Base-by-base conservation (phyloP, 495 filamentous ascomycete genomes). In the Cercophora samala region DNA sequence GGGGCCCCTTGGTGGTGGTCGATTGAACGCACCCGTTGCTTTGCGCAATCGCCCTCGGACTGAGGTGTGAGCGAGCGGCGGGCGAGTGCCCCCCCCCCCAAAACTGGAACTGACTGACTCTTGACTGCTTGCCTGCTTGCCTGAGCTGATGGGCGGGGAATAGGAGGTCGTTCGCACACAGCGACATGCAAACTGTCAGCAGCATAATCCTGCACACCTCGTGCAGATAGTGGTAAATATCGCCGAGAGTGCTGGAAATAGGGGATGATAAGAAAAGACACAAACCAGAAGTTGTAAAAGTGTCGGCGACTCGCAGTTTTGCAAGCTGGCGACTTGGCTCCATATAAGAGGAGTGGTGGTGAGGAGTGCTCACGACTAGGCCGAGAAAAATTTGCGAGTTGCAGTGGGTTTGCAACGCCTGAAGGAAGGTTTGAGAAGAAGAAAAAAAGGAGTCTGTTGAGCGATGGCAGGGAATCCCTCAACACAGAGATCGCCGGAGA, bases 21-120 rank as follows among this genome's bases (percentile, higher is more conserved):
- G 60, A 46, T 51, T 42, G 25, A 62, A 46, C 37, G 37, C 18
- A 62, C 24, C 26, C 17, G 37, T 46, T 46, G 37, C 29, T 62
- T 25, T 62, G 60, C 60, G 29, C 24, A 29, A 29, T 62, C 29
- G 24, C 29, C 60, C 18, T 62, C 60, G 60, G 60, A 62, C 60
- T 62, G 17, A 46, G 37, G 13, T 46, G 29, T 32, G 29, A 32
- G 29, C 29, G 29, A n/a, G n/a, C n/a, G n/a, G 29, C 29, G 29
- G 29, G 29, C 8, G 29, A 32, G 29, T 32, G 29, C 29, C 29
- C 29, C 29, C 29, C 29, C 29, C n/a, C n/a, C n/a, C n/a, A 32
- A 32, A 32, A 32, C 29, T 8, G 29, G 29, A 32, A 32, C 29
- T 32, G 37, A 46, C 37, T 46, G 37, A 46, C 37, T 46, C 37